Percentiles rank a stretch among this genome's conserved stretches.
These are phyloP conservation scores for Colletotrichum sp. DNA, from an alignment of 2,329 filamentous ascomycete genomes.

Conservation along the genomic window DNA sequence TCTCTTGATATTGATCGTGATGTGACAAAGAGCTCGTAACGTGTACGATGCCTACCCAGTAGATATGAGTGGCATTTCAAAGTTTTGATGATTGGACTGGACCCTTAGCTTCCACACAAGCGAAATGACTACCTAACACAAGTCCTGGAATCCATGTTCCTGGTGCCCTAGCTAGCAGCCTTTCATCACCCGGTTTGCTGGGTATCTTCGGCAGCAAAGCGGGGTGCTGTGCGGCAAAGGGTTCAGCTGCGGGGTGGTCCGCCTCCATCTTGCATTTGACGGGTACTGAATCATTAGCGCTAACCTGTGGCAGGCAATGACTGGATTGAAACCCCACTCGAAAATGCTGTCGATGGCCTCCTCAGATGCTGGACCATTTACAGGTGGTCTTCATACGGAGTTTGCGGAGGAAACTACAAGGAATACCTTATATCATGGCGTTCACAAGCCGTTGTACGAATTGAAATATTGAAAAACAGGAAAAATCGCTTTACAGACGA, in stretches of 20 bases:
- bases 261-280: background rate
- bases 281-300: constrained; percentile 21
- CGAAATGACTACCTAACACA: background rate
- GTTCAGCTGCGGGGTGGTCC: background rate
- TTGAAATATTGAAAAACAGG: background rate
- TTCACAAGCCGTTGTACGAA: fast-evolving
- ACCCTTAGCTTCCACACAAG: background rate
- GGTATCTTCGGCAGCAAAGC: background rate
- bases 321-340: background rate
- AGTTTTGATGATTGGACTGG: background rate
- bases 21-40: background rate
- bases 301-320: background rate
- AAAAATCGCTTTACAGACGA: background rate
- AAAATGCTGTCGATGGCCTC: background rate
- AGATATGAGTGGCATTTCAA: fast-evolving
- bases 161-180: background rate
- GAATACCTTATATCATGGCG: fast-evolving
- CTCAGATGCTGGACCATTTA: background rate
- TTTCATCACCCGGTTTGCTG: background rate
- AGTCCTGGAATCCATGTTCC: background rate
- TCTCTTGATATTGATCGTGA: background rate
- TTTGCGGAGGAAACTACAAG: background rate
- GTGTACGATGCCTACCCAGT: too few relatives aligned
- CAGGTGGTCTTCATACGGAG: background rate
- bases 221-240: background rate